Conservation (phyloP, 352 stramenopile species). For the Phytophthora gonapodyides region DNA sequence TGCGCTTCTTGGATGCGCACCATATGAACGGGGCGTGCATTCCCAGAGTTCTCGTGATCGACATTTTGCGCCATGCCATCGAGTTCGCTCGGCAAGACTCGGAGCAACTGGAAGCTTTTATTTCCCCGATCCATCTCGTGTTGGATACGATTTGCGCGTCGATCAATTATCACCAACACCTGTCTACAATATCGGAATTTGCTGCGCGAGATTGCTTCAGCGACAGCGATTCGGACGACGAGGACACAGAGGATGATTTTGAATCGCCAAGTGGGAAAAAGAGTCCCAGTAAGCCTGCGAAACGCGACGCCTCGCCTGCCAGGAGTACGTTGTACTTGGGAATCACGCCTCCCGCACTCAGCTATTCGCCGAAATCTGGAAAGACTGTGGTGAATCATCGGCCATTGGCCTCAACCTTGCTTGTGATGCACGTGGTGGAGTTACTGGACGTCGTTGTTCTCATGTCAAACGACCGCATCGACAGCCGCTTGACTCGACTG, state of each 20-base stretch:
- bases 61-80: constrained; percentile 62
- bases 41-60: constrained; percentile 55
- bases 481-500: constrained; percentile 54
- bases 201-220: constrained; percentile 77
- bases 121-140: constrained; percentile 54
- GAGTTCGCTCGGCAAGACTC: constrained; percentile 49
- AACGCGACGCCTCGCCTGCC: constrained; percentile 13
- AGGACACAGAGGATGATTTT: constrained; percentile 34
- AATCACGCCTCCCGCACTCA: constrained; percentile 26
- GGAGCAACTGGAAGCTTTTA: constrained; percentile 51
- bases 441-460: constrained; percentile 64
- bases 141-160: constrained; percentile 62
- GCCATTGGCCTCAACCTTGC: constrained; percentile 61
- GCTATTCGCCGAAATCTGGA: constrained; percentile 49
- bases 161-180: constrained; percentile 82
- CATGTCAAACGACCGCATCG: constrained; percentile 66
- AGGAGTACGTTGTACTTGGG: constrained; percentile 29
- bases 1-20: constrained; percentile 71
- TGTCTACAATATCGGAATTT: constrained; percentile 75
- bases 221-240: constrained; percentile 70
- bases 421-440: constrained; percentile 70
- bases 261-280: constrained; percentile 16
- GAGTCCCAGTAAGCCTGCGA: constrained; percentile 25
- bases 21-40: constrained; percentile 49
- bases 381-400: constrained; percentile 67